Evolutionary conservation across 139 green algal genomes (phyloP), one percentile per base, ranked within the genome.

Genomic region (Micromonas commoda): DNA sequence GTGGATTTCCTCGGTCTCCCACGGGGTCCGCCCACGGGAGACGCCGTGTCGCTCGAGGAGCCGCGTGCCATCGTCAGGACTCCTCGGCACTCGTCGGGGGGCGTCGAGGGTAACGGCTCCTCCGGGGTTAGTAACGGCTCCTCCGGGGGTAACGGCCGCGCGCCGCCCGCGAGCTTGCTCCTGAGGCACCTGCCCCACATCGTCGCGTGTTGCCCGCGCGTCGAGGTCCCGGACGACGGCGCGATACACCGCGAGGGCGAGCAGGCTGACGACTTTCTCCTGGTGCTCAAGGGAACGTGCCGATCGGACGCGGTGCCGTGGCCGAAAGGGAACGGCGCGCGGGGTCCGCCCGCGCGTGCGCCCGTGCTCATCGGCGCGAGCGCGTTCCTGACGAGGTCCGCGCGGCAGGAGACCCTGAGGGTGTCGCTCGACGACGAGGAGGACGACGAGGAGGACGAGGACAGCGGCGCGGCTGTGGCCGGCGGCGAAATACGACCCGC

Each of bases 1-100:
- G 81, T 69, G 9, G 87, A 92, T 80, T 92, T 91, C 51, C 81
- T 95, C 31, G 66, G 87, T 52, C 24, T 75, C 2, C 68, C 68
- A 6, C 23, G 68, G 35, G 63, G 31, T 1, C n/a, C n/a, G 28
- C 24, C n/a, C 6, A 26, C 45, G 45, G 45, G 45, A 9, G 45
- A 57, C 45, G 45, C 45, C 9, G 45, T 57, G 45, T n/a, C n/a
- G n/a, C n/a, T n/a, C n/a, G n/a, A n/a, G n/a, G n/a, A n/a, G n/a
- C n/a, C n/a, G n/a, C n/a, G n/a, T n/a, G n/a, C n/a, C n/a, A n/a
- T n/a, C n/a, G n/a, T n/a, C n/a, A n/a, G n/a, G n/a, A n/a, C n/a
- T n/a, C n/a, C n/a, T n/a, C n/a, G n/a, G n/a, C n/a, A n/a, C n/a
- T n/a, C n/a, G n/a, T n/a, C n/a, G n/a, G n/a, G n/a, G n/a, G n/a